Base-by-base conservation (phyloP, 306 rosid genomes). In the Cicer judaicum region DNA sequence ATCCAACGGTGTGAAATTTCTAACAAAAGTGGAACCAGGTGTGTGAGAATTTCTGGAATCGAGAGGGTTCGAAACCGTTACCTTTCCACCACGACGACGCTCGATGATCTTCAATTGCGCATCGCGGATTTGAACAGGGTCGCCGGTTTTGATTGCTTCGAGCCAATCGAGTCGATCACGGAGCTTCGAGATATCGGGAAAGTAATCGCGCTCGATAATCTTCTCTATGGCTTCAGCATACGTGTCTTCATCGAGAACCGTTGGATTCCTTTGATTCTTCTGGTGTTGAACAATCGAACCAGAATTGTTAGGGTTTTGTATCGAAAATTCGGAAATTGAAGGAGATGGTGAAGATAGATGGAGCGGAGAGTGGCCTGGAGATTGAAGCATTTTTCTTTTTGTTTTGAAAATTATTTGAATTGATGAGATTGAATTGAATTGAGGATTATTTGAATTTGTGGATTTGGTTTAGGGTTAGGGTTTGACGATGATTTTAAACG, bases 101-200 rank as follows among this genome's bases (percentile, higher is more conserved):
- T 90, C 97, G 55, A 95, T 85, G 68, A 95, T 95, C 88, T 95
- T 92, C 83, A 95, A 74, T 77, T 95, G 97, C 40, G 93, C 99
- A 49, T 95, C 99, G 1, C 98, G 96, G 48, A 95, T 90, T 41
- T 80, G 92, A 57, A 95, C 78, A 7, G 97, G 98, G 57, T 95
- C 98, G 10, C 91, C 84, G 16, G 93, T 86, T 77, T 75, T 90
- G 75, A 89, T 63, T 29, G 99, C 99, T 78, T 90, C 92, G 11
- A 92, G 91, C 99, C 98, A 95, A 16, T 95, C 99, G 49, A 87
- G 96, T 72, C 98, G 97, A 59, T 95, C 99, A 29, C 97, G 86
- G 63, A 95, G 99, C 89, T 95, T 95, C 12, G 97, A 73, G 76
- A 95, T 92, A 16, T 95, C 99, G 41, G 99, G 99, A 76, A 95